phyloP scores from a whole-genome alignment of 1,284 basidiomycete species.

The Neonothopanus nambi region DNA sequence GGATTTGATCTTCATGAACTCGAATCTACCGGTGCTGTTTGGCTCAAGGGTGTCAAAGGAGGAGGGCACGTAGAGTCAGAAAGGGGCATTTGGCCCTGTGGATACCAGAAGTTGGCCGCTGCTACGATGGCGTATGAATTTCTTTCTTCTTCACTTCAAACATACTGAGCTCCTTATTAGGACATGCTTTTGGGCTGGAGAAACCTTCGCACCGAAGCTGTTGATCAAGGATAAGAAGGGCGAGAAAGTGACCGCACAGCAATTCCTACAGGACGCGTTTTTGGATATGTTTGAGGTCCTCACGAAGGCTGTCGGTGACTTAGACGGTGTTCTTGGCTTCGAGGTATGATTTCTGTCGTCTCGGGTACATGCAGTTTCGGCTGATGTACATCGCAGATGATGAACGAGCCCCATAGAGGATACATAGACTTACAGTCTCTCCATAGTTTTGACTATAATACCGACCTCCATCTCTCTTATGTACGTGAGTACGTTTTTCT shows the following conservation, averaged over 20 bases:
- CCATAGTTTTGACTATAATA: slow-evolving; percentile 90
- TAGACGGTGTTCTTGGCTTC: slow-evolving; percentile 87
- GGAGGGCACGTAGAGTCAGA: slow-evolving; percentile 72
- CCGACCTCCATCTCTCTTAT: slow-evolving; percentile 87
- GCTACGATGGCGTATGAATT: slow-evolving; percentile 81
- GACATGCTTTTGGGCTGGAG: slow-evolving; percentile 90
- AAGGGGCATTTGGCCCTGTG: slow-evolving; percentile 86
- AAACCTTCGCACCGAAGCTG: slow-evolving; percentile 80
- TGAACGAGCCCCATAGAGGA: slow-evolving; percentile 97
- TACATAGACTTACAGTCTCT: slow-evolving; percentile 85
- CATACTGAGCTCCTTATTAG: slow-evolving; percentile 34
- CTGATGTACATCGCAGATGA: slow-evolving; percentile 52
- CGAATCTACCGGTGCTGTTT: slow-evolving; percentile 82
- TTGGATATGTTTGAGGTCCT: slow-evolving; percentile 77
- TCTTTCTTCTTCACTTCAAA: background rate
- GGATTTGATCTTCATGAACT: slow-evolving; percentile 80
- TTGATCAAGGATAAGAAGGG: slow-evolving; percentile 51
- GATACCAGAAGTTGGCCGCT: slow-evolving; percentile 87
- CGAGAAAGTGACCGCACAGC: slow-evolving; percentile 66
- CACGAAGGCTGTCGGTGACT: slow-evolving; percentile 65
- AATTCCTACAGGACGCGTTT: slow-evolving; percentile 83
- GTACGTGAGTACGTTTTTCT: slow-evolving; percentile 57
- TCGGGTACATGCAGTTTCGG: background rate
- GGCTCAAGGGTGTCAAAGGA: slow-evolving; percentile 77
- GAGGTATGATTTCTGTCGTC: slow-evolving; percentile 56